Conservation (phyloP, 2,329 filamentous ascomycete species). For the Colletotrichum plurivorum region DNA sequence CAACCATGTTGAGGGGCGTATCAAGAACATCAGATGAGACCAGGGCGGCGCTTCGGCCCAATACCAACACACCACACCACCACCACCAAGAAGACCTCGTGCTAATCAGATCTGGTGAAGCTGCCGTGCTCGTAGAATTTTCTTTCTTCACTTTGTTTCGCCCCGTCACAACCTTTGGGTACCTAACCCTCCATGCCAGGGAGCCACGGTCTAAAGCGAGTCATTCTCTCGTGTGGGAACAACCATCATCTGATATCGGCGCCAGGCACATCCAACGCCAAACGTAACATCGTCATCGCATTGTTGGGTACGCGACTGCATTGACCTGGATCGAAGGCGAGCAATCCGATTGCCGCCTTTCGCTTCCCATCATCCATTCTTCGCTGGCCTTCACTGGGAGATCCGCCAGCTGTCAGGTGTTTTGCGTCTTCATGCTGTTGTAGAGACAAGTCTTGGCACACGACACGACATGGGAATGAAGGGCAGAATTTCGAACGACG, state of each 20-base stretch:
- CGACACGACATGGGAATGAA: not conserved
- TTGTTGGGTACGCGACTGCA: not conserved
- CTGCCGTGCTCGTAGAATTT: not conserved
- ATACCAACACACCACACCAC: conserved; percentile 5
- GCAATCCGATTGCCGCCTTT: conserved; percentile 16
- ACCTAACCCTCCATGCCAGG: not conserved
- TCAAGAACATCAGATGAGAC: conserved; percentile 37
- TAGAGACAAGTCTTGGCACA: conserved; percentile 5
- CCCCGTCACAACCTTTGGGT: not conserved
- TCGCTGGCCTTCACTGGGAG: not conserved
- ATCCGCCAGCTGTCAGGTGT: not conserved
- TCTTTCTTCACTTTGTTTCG: conserved; percentile 2
- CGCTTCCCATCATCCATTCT: conserved; percentile 26
- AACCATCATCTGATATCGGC: conserved; percentile 16
- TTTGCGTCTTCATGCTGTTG: not conserved
- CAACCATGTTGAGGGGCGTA: conserved; percentile 14
- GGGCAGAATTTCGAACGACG: no score
- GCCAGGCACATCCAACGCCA: conserved; percentile 6
- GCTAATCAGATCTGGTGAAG: not conserved
- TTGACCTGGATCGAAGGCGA: not conserved
- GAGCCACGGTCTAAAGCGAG: conserved; percentile 9
- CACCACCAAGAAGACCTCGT: not conserved
- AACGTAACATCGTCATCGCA: conserved; percentile 25
- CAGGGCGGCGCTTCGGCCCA: not conserved
- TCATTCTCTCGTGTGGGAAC: conserved; percentile 13